Base-by-base conservation (phyloP, 192 early-diverging fungal genomes). In the Coemansia erecta region DNA sequence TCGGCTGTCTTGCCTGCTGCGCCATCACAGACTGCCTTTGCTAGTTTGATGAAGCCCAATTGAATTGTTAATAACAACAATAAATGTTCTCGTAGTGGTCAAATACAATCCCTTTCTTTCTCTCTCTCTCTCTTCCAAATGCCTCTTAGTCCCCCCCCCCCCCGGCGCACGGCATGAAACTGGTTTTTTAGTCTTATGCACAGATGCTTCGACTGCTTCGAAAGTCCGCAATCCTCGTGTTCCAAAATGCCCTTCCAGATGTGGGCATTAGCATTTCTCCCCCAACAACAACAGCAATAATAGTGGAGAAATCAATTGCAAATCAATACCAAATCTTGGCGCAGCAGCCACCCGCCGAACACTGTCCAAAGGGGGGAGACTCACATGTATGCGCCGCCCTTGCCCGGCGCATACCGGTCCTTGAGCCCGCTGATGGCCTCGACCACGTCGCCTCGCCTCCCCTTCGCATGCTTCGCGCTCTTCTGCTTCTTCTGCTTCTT, bases 391-490 rank as follows among this genome's bases (percentile, higher is more conserved):
- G 61, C 64, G n/a, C 66, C 60, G 35, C 46, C 56, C 48, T 73
- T 73, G 33, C 72, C 53, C 9, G 63, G 66, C 3, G 64, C 58
- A 44, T 68, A 77, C 49, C 72, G 71, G 63, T 77, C 69, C 0
- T 50, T 24, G 21, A 77, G 31, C 10, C 53, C 48, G 15, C 58
- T 70, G 31, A 72, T 54, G 33, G 70, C 47, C 33, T 71, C 62
- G 14, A 72, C 65, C 17, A 72, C 39, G 22, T 67, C 66, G 21
- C 56, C 39, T 60, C 68, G 64, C 17, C 37, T 43, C 2, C 56
- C 58, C 53, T 51, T 60, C 58, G 68, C 74, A 71, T 42, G 44
- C 39, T 17, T 67, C 73, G 10, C 26, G 28, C 21, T 40, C 33
- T 3, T 44, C 52, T 23, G 14, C 50, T 42, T 58, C 26, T 7